A percentile compares a stretch with the other conserved stretches of the same genome.
These are phyloP conservation scores for Sapria himalayana DNA, from an alignment of 345 rosid species.

Conservation along the genomic window DNA sequence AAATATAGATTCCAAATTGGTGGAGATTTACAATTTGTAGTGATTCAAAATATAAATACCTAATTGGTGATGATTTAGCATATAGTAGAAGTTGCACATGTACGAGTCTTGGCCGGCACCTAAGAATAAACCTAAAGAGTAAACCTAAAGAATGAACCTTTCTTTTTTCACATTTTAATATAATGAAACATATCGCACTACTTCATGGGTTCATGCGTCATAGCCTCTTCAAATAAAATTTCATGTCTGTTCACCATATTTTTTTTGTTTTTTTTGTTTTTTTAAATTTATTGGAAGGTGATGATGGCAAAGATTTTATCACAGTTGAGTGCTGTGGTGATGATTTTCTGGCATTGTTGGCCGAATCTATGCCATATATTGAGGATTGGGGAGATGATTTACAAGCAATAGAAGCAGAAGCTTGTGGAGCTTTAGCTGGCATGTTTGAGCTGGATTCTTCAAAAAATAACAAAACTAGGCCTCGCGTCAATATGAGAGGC, in stretches of 20 bases:
- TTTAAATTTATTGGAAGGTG: conserved; percentile 21
- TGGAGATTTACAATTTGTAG: too few relatives aligned
- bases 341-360: conserved; percentile 64
- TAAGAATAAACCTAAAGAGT: too few relatives aligned
- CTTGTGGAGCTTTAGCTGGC: conserved; percentile 42
- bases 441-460: conserved; percentile 22
- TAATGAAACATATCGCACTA: too few relatives aligned
- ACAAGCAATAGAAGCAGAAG: conserved; percentile 44
- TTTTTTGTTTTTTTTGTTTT: not conserved
- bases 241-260: not conserved
- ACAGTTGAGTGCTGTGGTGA: conserved; percentile 73
- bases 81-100: too few relatives aligned
- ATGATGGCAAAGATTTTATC: conserved; percentile 59
- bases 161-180: too few relatives aligned
- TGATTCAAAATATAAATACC: too few relatives aligned
- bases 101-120: too few relatives aligned
- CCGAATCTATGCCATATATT: conserved; percentile 40
- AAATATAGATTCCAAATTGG: too few relatives aligned
- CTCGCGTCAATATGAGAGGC: conserved; percentile 20
- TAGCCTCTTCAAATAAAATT: too few relatives aligned
- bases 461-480: conserved; percentile 5
- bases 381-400: conserved; percentile 87
- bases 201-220: too few relatives aligned
- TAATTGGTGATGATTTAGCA: too few relatives aligned
- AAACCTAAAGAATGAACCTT: too few relatives aligned